Conservation (phyloP, 2,329 filamentous ascomycete species). For the Trichoderma brevicompactum region DNA sequence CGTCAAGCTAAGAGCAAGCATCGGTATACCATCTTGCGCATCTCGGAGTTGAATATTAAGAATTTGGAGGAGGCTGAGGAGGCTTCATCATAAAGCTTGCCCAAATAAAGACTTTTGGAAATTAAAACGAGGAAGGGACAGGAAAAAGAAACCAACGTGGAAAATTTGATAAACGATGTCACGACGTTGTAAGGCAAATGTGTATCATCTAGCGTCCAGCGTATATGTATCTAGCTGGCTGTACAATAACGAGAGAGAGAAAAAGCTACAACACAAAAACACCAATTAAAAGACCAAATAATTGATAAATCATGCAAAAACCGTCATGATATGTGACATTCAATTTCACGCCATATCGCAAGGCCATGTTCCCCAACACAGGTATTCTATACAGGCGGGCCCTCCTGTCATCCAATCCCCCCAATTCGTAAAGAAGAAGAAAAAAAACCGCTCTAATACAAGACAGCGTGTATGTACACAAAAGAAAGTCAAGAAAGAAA, state of each 20-base stretch:
- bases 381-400: slow-evolving; percentile 29
- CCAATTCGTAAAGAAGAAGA: slow-evolving; percentile 5
- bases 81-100: slow-evolving; percentile 33
- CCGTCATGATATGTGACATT: slow-evolving; percentile 22
- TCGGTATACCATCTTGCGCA: slow-evolving; percentile 80
- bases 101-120: not conserved
- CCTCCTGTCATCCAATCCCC: slow-evolving; percentile 7
- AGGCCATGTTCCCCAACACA: slow-evolving; percentile 23
- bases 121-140: not conserved
- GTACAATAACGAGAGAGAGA: slow-evolving; percentile 24
- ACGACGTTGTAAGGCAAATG: slow-evolving; percentile 17
- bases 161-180: slow-evolving; percentile 6
- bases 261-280: slow-evolving; percentile 7
- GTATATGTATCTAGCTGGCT: slow-evolving; percentile 27
- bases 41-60: slow-evolving; percentile 77
- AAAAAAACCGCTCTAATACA: slow-evolving; percentile 30
- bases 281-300: slow-evolving; percentile 1
- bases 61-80: slow-evolving; percentile 47
- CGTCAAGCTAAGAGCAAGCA: slow-evolving; percentile 89
- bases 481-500: slow-evolving; percentile 38
- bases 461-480: slow-evolving; percentile 33
- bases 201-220: slow-evolving; percentile 28
- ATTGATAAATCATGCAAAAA: not conserved
- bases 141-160: not conserved
- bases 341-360: slow-evolving; percentile 25